phyloP scores from a whole-genome alignment of 1,284 basidiomycete species.

The Trichosporon ovoides region DNA sequence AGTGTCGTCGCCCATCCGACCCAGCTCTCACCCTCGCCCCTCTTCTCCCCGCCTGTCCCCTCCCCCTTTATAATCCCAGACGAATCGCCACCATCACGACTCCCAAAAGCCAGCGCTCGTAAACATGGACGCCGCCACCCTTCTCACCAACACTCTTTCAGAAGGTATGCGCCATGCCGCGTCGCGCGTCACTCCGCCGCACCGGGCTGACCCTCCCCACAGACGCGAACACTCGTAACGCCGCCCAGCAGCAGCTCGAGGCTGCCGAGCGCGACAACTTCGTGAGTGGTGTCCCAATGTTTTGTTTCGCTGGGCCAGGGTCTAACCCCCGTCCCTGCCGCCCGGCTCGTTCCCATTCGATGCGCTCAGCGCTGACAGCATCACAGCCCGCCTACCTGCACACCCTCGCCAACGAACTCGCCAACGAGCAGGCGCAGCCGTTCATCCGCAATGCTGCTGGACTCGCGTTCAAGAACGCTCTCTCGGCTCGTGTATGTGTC shows the following conservation, averaged over 20 bases:
- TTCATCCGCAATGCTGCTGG: slow-evolving; percentile 90
- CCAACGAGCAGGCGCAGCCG: slow-evolving; percentile 63
- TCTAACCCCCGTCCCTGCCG: not conserved
- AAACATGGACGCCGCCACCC: slow-evolving; percentile 81
- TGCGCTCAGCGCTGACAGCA: slow-evolving; percentile 7
- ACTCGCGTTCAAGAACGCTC: slow-evolving; percentile 92
- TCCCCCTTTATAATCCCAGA: slow-evolving; percentile 9
- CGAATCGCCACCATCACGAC: slow-evolving; percentile 3
- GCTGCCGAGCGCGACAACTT: slow-evolving; percentile 77
- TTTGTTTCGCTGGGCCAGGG: slow-evolving; percentile 1
- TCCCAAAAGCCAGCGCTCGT: not conserved
- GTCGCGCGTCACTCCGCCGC: slow-evolving; percentile 12
- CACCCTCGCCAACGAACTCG: slow-evolving; percentile 76
- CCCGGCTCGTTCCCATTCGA: not conserved
- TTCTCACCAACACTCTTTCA: slow-evolving; percentile 84
- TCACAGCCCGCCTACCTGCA: slow-evolving; percentile 77
- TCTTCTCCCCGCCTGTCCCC: not conserved
- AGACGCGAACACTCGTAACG: slow-evolving; percentile 80
- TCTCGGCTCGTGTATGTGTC: slow-evolving; percentile 74
- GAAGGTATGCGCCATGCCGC: slow-evolving; percentile 58
- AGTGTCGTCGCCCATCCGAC: slow-evolving; percentile 2
- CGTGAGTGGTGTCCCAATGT: slow-evolving; percentile 52
- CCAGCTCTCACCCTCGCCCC: slow-evolving; percentile 1
- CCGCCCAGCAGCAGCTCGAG: slow-evolving; percentile 82
- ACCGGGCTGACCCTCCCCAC: slow-evolving; percentile 22